These are phyloP conservation scores for Lentinula guzmanii DNA, from an alignment of 768 basidiomycete genomes.

Conservation along the genomic window DNA sequence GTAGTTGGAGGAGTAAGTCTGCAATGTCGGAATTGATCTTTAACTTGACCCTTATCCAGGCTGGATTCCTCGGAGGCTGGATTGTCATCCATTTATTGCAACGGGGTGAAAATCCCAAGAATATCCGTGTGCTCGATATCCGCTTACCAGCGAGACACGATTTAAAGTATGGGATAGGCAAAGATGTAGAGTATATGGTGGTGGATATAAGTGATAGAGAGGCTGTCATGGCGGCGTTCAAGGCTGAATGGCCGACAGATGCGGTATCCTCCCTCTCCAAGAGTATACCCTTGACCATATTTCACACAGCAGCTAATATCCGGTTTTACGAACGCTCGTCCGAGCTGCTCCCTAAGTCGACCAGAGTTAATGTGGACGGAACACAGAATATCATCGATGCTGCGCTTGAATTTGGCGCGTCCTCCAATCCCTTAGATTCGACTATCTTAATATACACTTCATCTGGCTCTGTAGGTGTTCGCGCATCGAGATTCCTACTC, in stretches of 20 bases:
- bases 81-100: slow-evolving; percentile 61
- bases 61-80: slow-evolving; percentile 77
- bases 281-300: slow-evolving; percentile 47
- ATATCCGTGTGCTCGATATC: slow-evolving; percentile 65
- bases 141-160: slow-evolving; percentile 54
- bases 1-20: slow-evolving; percentile 65
- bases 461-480: slow-evolving; percentile 59
- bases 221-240: slow-evolving; percentile 57
- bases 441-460: slow-evolving; percentile 63
- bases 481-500: slow-evolving; percentile 53
- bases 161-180: slow-evolving; percentile 43
- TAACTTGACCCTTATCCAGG: slow-evolving; percentile 27
- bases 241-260: slow-evolving; percentile 46
- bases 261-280: slow-evolving; percentile 13
- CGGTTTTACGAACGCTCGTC: slow-evolving; percentile 67
- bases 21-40: background rate
- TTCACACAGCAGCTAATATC: slow-evolving; percentile 74
- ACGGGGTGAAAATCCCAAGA: slow-evolving; percentile 63
- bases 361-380: slow-evolving; percentile 59
- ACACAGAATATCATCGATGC: slow-evolving; percentile 64
- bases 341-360: slow-evolving; percentile 46
- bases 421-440: background rate
- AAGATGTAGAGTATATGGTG: slow-evolving; percentile 49
- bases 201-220: slow-evolving; percentile 51
- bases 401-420: slow-evolving; percentile 47